Conservation (phyloP, 768 basidiomycete genomes). For the Trametes punicea region DNA sequence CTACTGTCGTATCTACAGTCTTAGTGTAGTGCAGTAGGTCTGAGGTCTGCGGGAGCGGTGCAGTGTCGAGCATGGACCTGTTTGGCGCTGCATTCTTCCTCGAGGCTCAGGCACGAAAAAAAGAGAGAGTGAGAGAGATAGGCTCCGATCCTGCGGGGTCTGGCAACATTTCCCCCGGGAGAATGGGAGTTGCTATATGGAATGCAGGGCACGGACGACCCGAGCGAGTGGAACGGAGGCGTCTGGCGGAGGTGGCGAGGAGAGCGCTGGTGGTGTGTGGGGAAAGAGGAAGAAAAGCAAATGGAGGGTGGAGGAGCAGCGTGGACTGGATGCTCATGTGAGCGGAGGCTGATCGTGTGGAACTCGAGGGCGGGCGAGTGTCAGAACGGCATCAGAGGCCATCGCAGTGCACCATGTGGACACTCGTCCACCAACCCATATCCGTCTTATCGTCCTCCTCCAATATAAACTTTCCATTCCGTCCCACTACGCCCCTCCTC, state of each 20-base stretch:
- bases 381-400: conserved; percentile 9
- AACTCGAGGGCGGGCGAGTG: not conserved
- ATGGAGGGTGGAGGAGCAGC: not conserved
- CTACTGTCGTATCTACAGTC: not conserved
- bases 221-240: no score
- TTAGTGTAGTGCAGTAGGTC: no score
- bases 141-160: not conserved
- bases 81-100: not conserved
- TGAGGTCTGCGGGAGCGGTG: no score
- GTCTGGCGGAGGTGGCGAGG: no score
- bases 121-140: no score
- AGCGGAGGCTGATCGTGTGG: not conserved
- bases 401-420: conserved; percentile 15
- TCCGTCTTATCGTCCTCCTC: conserved; percentile 12
- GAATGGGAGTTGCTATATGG: not conserved
- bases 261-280: no score
- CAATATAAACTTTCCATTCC: not conserved
- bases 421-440: conserved; percentile 3
- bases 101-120: not conserved
- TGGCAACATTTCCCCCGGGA: not conserved
- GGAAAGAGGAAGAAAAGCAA: not conserved
- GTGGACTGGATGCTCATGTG: not conserved
- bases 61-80: no score
- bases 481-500: not conserved
- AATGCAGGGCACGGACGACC: not conserved